phyloP scores from a whole-genome alignment of 257 asterid genomes.

The Prunella vulgaris region DNA sequence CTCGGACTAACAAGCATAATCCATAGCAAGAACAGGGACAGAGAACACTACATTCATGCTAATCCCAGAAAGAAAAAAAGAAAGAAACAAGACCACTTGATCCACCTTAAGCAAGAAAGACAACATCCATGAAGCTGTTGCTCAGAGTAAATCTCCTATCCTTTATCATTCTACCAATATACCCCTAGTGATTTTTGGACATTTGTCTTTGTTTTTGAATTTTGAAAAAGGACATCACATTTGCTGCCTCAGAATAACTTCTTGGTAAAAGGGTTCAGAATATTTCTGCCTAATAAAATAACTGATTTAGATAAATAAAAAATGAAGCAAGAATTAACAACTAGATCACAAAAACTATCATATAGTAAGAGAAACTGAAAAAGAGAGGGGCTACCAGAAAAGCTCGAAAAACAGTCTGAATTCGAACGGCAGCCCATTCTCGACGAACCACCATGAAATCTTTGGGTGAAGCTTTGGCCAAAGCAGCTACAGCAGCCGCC shows the following conservation, averaged over 20 bases:
- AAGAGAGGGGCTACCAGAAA: slow-evolving; percentile 46
- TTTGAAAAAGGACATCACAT: no score
- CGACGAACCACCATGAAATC: slow-evolving; percentile 60
- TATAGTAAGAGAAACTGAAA: neutral
- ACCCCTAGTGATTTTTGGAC: no score
- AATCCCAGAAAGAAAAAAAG: neutral
- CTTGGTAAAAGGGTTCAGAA: no score
- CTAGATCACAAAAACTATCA: neutral
- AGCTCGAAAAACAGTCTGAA: slow-evolving; percentile 76
- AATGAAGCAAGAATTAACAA: neutral
- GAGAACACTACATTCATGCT: neutral
- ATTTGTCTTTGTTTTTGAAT: no score
- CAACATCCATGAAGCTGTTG: neutral
- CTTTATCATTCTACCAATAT: no score
- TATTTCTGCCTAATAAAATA: neutral
- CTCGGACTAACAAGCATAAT: neutral
- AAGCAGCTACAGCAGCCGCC: slow-evolving; percentile 80
- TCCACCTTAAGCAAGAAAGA: neutral
- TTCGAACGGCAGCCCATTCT: slow-evolving; percentile 90
- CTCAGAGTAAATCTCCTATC: no score
- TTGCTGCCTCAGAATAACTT: no score
- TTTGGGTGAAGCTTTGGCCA: slow-evolving; percentile 74
- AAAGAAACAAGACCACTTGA: neutral
- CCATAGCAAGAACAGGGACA: neutral
- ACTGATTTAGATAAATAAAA: neutral